phyloP scores from a whole-genome alignment of 768 basidiomycete genomes.

The Xerocomus potaroensis region DNA sequence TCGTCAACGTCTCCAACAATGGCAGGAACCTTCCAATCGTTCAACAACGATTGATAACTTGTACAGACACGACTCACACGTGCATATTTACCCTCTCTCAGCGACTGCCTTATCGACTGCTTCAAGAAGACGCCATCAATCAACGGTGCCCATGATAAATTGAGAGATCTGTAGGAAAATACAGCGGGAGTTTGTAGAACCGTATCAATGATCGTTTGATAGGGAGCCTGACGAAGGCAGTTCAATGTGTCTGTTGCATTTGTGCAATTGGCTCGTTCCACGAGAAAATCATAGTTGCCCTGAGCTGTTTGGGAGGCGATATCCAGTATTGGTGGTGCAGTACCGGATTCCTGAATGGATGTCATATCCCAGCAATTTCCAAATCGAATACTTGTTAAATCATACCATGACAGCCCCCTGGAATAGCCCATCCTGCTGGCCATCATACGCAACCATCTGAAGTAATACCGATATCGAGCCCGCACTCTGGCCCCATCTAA shows the following conservation, averaged over 20 bases:
- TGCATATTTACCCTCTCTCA: neutral
- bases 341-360: conserved; percentile 11
- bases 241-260: conserved; percentile 9
- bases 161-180: conserved; percentile 11
- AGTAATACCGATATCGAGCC: conserved; percentile 12
- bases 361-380: neutral
- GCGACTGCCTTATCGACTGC: conserved; percentile 19
- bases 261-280: conserved; percentile 10
- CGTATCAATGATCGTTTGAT: conserved; percentile 8
- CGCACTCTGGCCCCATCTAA: conserved; percentile 18
- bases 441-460: conserved; percentile 16
- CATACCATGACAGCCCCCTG: conserved; percentile 17
- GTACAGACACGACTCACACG: neutral
- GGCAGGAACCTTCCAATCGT: conserved; percentile 18
- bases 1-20: conserved; percentile 36
- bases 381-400: too few species aligned
- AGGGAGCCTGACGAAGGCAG: conserved; percentile 17
- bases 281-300: conserved; percentile 15
- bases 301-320: conserved; percentile 6
- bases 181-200: conserved; percentile 6
- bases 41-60: neutral
- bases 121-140: conserved; percentile 27
- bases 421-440: conserved; percentile 15
- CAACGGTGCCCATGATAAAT: conserved; percentile 9
- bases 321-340: conserved; percentile 1